phyloP scores from a whole-genome alignment of 306 rosid genomes.

The Benincasa hispida region DNA sequence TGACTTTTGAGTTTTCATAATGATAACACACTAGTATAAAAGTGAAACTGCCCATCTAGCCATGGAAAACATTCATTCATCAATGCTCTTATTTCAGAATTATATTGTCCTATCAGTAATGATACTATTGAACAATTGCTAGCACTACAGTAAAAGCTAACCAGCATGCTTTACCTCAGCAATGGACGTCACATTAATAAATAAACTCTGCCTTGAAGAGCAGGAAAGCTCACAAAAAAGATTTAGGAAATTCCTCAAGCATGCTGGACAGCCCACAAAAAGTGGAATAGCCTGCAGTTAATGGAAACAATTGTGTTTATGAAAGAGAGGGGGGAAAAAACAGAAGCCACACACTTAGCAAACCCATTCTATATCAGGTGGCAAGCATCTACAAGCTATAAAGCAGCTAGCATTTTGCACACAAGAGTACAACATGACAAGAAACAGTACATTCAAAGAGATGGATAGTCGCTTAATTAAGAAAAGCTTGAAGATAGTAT shows the following conservation, averaged over 20 bases:
- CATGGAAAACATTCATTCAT: not conserved
- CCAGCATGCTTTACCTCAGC: slow-evolving; percentile 44
- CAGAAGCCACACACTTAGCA: not conserved
- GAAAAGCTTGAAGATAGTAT: not conserved
- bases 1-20: not conserved
- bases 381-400: not conserved
- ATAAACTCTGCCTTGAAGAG: slow-evolving; percentile 84
- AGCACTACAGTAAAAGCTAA: not conserved
- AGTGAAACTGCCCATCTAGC: not conserved
- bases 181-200: slow-evolving; percentile 73
- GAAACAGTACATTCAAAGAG: not conserved
- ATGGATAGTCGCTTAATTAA: not conserved
- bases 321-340: not conserved
- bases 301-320: slow-evolving; percentile 3
- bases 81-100: not conserved
- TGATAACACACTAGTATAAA: not conserved
- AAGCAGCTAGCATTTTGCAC: not conserved
- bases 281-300: slow-evolving; percentile 80
- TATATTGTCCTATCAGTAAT: not conserved
- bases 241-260: slow-evolving; percentile 91
- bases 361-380: not conserved
- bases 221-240: slow-evolving; percentile 92
- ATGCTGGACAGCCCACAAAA: slow-evolving; percentile 96
- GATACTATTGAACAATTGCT: not conserved
- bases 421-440: not conserved